Percentiles rank a stretch among this genome's conserved stretches.
phyloP scores from a whole-genome alignment of 2,329 filamentous ascomycete genomes.

The Monascus ruber region DNA sequence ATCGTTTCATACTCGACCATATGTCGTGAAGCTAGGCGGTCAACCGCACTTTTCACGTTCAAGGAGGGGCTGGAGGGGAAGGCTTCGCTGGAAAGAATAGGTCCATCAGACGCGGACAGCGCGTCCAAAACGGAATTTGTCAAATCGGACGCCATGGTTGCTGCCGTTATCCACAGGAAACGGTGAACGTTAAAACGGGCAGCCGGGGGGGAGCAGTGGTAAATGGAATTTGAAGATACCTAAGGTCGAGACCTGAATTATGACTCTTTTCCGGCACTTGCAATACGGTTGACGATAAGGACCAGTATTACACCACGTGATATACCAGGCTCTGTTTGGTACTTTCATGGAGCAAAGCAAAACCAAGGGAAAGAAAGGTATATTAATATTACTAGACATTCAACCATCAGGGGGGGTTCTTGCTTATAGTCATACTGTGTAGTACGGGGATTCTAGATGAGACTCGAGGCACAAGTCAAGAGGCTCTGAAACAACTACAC shows the following conservation, averaged over 20 bases:
- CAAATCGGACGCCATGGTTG: slow-evolving; percentile 44
- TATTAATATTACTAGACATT: too few relatives aligned
- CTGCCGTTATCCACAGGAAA: slow-evolving; percentile 15
- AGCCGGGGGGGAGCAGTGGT: slow-evolving; percentile 4
- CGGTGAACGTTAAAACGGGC: not conserved
- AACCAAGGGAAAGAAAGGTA: too few relatives aligned
- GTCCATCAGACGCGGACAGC: slow-evolving; percentile 48
- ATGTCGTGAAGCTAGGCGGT: slow-evolving; percentile 68
- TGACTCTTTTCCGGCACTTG: slow-evolving; percentile 20
- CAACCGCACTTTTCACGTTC: slow-evolving; percentile 74
- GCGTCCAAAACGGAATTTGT: slow-evolving; percentile 54
- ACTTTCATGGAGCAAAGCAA: too few relatives aligned
- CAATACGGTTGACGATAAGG: slow-evolving; percentile 12
- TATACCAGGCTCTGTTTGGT: too few relatives aligned
- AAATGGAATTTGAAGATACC: slow-evolving; percentile 9
- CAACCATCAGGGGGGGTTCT: too few relatives aligned
- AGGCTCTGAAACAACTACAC: too few relatives aligned
- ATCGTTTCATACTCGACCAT: slow-evolving; percentile 82
- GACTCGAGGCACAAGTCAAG: too few relatives aligned
- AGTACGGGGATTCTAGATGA: too few relatives aligned
- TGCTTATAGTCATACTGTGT: too few relatives aligned
- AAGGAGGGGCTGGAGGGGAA: slow-evolving; percentile 57
- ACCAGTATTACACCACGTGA: slow-evolving; percentile 7
- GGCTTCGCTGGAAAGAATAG: slow-evolving; percentile 56
- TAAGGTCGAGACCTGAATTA: slow-evolving; percentile 16